Base-by-base conservation (phyloP, 2,329 filamentous ascomycete species). In the Colletotrichum nymphaeae region DNA sequence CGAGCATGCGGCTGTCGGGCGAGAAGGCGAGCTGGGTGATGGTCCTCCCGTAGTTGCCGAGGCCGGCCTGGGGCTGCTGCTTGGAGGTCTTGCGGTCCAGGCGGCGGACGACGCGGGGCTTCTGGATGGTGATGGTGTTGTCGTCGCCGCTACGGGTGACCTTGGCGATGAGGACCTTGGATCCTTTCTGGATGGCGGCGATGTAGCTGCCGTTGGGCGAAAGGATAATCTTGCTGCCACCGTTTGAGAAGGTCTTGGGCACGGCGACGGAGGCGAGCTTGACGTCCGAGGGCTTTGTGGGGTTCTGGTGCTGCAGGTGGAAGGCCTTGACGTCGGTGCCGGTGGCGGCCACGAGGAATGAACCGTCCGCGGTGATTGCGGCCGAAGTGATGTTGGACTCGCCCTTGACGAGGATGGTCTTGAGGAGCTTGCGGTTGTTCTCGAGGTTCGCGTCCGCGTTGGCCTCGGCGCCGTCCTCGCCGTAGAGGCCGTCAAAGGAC, bases 321-420 rank as follows among this genome's bases (percentile, higher is more conserved):
- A 97, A 98, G 14, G 94, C 84, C 82, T 95, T 98, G 78, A 96
- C 88, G 62, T 93, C 91, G 37, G 89, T 90, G 35, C 88, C 86
- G 1, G 95, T 97, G 8, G 95, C 90, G 16, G 95, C 91, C n/a
- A 93, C 88, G 28, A 98, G 87, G 1, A 97, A 83, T 26, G 89
- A 91, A 49, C 95, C 95, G 77, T 94, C 91, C 28, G 85, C 82
- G 76, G 91, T 95, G 77, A 97, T 90, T 37, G 91, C 82, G 32
- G 91, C 93, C 35, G 92, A 94, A 35, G 93, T 93, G 76, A 97
- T 95, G 79, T 94, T 95, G 75, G 95, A 94, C 76, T 97, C 95
- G 35, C 94, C 93, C 78, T 89, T 88, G 78, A 91, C 82, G 24
- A 93, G 79, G 28, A 95, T 91, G 69, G 91, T 93, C 70, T 92